phyloP scores from a whole-genome alignment of 192 early-diverging fungal species.

The Thoreauomyces humboldtii region DNA sequence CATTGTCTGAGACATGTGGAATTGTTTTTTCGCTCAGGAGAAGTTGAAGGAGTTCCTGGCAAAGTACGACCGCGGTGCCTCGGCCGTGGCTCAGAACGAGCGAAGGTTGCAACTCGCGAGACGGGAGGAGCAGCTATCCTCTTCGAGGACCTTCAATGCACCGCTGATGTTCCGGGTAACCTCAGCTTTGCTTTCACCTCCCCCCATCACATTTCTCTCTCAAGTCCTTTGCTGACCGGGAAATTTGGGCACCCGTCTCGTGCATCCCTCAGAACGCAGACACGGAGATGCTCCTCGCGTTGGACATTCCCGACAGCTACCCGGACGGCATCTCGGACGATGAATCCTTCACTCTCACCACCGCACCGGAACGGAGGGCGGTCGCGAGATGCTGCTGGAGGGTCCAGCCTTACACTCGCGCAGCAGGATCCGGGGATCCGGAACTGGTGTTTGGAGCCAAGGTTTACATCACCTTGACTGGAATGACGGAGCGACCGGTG shows the following conservation, averaged over 20 bases:
- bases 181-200: neutral
- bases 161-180: slow-evolving; percentile 40
- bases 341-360: slow-evolving; percentile 7
- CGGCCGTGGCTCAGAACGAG: slow-evolving; percentile 20
- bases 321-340: slow-evolving; percentile 24
- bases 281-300: slow-evolving; percentile 27
- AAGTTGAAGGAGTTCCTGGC: slow-evolving; percentile 34
- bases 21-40: slow-evolving; percentile 8
- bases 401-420: neutral
- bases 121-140: neutral
- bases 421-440: neutral
- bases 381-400: slow-evolving; percentile 5
- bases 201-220: neutral
- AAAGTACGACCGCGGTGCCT: slow-evolving; percentile 24
- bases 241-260: too few species aligned
- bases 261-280: slow-evolving; percentile 27
- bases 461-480: slow-evolving; percentile 29
- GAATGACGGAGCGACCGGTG: slow-evolving; percentile 11
- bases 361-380: neutral
- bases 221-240: too few species aligned
- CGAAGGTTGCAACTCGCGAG: slow-evolving; percentile 23
- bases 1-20: neutral
- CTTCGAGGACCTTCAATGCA: slow-evolving; percentile 7
- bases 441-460: slow-evolving; percentile 27
- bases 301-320: slow-evolving; percentile 31